Evolutionary conservation across 2,329 filamentous ascomycete species (phyloP).

Genomic region (Amphichorda felina): DNA sequence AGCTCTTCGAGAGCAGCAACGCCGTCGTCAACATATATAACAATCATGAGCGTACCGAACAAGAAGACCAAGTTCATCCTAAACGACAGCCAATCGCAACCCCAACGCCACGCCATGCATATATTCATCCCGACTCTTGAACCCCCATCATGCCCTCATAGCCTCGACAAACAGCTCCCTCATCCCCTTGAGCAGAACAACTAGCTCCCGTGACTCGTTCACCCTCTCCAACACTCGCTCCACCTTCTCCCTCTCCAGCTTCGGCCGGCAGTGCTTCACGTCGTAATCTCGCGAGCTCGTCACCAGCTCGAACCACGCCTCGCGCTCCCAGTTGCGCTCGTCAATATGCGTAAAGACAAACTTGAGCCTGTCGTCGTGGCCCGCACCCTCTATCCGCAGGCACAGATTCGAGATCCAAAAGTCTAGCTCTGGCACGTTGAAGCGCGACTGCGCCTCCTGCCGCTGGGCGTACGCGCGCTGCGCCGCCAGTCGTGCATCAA

Average conservation of each 20-base stretch:
- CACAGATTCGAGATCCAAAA: constrained; percentile 94
- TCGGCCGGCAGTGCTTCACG: constrained; percentile 69
- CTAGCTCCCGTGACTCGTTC: constrained; percentile 69
- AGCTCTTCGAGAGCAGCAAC: too few species aligned
- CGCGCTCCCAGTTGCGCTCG: constrained; percentile 75
- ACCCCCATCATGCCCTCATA: constrained; percentile 34
- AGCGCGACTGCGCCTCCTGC: constrained; percentile 70
- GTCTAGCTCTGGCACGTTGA: constrained; percentile 86
- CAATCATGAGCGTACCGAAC: too few species aligned
- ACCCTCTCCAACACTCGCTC: constrained; percentile 67
- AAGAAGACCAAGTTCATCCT: too few species aligned
- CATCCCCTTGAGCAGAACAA: constrained; percentile 69
- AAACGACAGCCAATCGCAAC: neutral
- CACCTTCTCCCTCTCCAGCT: constrained; percentile 66
- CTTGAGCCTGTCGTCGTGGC: constrained; percentile 72
- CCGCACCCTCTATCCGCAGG: constrained; percentile 79
- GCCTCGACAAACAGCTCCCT: constrained; percentile 63
- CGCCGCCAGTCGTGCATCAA: constrained; percentile 57
- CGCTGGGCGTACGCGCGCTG: constrained; percentile 62
- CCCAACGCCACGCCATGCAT: neutral
- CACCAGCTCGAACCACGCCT: constrained; percentile 88
- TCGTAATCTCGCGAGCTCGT: constrained; percentile 76
- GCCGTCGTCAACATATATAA: too few species aligned
- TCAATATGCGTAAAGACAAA: constrained; percentile 84
- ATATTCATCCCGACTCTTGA: neutral